Evolutionary conservation across 2,329 filamentous ascomycete species (phyloP).

Genomic region (Penicillium paneum): DNA sequence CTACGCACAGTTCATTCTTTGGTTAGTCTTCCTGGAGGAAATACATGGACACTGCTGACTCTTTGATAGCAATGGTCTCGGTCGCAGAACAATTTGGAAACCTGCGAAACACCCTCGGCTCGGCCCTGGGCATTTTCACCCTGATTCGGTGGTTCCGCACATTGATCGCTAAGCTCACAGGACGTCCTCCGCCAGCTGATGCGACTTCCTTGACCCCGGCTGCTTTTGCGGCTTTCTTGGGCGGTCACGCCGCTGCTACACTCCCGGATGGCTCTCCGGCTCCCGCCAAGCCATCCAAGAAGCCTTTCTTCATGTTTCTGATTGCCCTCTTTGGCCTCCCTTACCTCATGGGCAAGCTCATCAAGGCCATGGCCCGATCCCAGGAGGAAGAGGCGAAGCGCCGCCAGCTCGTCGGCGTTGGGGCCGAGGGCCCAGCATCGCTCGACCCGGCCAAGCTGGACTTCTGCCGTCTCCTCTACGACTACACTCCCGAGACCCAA

Average conservation of each 20-base stretch:
- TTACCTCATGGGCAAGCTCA: slow-evolving; percentile 95
- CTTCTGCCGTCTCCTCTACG: slow-evolving; percentile 91
- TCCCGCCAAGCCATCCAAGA: slow-evolving; percentile 75
- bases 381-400: slow-evolving; percentile 71
- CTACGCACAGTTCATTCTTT: slow-evolving; percentile 97
- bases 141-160: slow-evolving; percentile 93
- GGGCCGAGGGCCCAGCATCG: slow-evolving; percentile 46
- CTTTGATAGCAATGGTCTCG: slow-evolving; percentile 78
- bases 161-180: slow-evolving; percentile 85
- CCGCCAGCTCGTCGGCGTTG: slow-evolving; percentile 52
- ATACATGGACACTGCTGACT: slow-evolving; percentile 14
- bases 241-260: slow-evolving; percentile 52
- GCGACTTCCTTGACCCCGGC: slow-evolving; percentile 83
- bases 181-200: slow-evolving; percentile 82
- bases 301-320: slow-evolving; percentile 94
- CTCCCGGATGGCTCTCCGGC: slow-evolving; percentile 65
- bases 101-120: slow-evolving; percentile 86
- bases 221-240: slow-evolving; percentile 86
- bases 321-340: slow-evolving; percentile 91
- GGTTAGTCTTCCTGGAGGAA: slow-evolving; percentile 55
- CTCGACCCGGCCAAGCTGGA: slow-evolving; percentile 89
- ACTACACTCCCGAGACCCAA: slow-evolving; percentile 77
- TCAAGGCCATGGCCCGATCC: slow-evolving; percentile 74
- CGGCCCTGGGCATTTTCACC: slow-evolving; percentile 91
- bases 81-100: slow-evolving; percentile 97